A percentile compares a stretch with the other conserved stretches of the same genome.
These are phyloP conservation scores for Guyanaporus albipodus DNA, from an alignment of 768 basidiomycete species.

Conservation along the genomic window DNA sequence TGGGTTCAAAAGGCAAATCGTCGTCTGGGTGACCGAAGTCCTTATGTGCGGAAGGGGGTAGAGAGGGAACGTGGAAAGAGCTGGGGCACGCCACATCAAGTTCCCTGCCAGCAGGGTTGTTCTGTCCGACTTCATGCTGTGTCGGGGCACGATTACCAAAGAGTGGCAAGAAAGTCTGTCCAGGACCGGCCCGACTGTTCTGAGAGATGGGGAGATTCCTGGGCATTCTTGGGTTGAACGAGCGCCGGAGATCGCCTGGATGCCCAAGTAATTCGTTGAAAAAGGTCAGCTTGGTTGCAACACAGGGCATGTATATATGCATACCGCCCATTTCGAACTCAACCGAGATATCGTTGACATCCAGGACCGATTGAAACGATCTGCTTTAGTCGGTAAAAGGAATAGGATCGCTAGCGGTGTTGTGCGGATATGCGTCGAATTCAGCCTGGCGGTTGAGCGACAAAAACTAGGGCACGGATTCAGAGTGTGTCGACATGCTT, in stretches of 20 bases:
- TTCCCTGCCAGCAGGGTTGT: conserved; percentile 1
- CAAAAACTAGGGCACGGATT: too few species aligned
- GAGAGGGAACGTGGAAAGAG: conserved; percentile 9
- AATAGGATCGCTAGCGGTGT: too few species aligned
- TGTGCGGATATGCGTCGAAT: too few species aligned
- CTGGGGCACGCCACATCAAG: conserved; percentile 6
- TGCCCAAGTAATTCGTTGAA: conserved; percentile 3
- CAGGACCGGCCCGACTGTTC: conserved; percentile 24
- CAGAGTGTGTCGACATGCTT: too few species aligned
- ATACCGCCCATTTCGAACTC: conserved; percentile 13
- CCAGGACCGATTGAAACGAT: background rate
- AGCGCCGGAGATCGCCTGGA: conserved; percentile 17
- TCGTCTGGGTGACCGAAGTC: background rate
- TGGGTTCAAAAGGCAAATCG: background rate
- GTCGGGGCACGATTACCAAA: background rate
- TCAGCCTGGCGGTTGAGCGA: too few species aligned
- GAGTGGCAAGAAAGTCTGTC: background rate
- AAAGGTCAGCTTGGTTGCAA: background rate
- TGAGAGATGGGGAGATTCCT: conserved; percentile 10
- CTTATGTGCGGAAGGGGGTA: conserved; percentile 6
- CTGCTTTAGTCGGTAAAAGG: too few species aligned
- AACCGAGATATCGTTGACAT: conserved; percentile 10
- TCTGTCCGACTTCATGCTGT: background rate
- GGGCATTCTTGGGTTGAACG: conserved; percentile 16
- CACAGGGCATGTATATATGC: conserved; percentile 8